Base-by-base conservation (phyloP, 768 basidiomycete species). In the Panus rudis region DNA sequence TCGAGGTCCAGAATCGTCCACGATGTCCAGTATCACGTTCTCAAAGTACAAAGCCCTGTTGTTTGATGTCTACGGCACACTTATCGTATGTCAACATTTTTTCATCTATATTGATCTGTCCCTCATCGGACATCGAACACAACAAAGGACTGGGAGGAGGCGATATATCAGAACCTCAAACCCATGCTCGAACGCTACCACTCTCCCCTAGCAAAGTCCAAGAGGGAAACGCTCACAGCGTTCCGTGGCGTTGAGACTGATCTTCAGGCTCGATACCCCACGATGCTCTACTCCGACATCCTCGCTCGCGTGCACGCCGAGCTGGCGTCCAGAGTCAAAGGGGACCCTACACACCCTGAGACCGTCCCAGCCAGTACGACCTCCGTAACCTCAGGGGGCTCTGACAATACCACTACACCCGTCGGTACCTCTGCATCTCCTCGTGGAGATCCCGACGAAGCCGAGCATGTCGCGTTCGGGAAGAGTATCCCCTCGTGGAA, bases 1-100 rank as follows among this genome's bases (percentile, higher is more conserved):
- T n/a, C n/a, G n/a, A n/a, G n/a, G n/a, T n/a, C n/a, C n/a, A n/a
- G n/a, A n/a, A n/a, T n/a, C n/a, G n/a, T n/a, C n/a, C 21, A 49
- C 39, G 42, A 43, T 47, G 51, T 44, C 51, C 24, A 32, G 34
- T 32, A 22, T 27, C 33, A 35, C 38, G 17, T 43, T 63, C 28
- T 42, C 56, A 3, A 51, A 61, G 34, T 61, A 52, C 58, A 69
- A 67, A 45, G 72, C 71, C 19, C 70, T 88, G 32, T 65, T 85
- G 37, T 84, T 85, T 55, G 86, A 90, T 50, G 80, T 84, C 47
- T 88, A 87, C 49, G 85, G 81, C 3, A 89, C 86, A 1, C 74
- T 88, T 39, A 63, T 76, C 33, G 79, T 78, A 58, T 40, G 68
- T 58, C 7, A 35, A 7, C 21, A 7, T 7, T n/a, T n/a, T n/a